Percentiles rank a stretch among this genome's conserved stretches.
Evolutionary conservation across 257 asterid species (phyloP).

Genomic region (Solanum virginianum): DNA sequence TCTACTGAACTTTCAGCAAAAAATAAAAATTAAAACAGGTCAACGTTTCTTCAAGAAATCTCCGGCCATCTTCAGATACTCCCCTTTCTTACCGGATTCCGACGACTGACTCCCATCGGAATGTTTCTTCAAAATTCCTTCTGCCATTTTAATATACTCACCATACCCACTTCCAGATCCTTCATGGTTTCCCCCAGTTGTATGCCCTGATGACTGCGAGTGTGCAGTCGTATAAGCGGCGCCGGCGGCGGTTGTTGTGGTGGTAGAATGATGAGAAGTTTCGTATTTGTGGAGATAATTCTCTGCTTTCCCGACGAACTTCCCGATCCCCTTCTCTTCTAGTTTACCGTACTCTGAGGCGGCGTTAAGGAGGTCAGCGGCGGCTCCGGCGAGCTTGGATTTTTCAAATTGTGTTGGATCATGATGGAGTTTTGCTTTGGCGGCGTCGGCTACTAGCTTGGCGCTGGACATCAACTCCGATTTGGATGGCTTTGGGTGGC

Average conservation of each 20-base stretch:
- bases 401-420: conserved; percentile 26
- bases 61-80: conserved; percentile 29
- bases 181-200: neutral
- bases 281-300: conserved; percentile 33
- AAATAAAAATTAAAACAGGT: neutral
- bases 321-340: conserved; percentile 32
- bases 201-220: neutral
- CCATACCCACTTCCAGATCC: conserved; percentile 7
- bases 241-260: neutral
- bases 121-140: conserved; percentile 11
- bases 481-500: conserved; percentile 14
- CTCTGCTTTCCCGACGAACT: conserved; percentile 38
- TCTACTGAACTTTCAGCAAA: neutral
- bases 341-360: conserved; percentile 44
- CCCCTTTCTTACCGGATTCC: conserved; percentile 3
- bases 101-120: neutral
- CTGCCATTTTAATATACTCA: conserved; percentile 12
- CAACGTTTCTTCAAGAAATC: conserved; percentile 8
- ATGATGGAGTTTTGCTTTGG: conserved; percentile 21
- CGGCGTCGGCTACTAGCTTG: conserved; percentile 41
- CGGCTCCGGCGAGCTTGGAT: conserved; percentile 34
- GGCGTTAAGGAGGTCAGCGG: conserved; percentile 40
- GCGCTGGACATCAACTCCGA: conserved; percentile 43
- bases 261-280: conserved; percentile 7
- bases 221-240: neutral